A percentile compares a stretch with the other conserved stretches of the same genome.
Conservation (phyloP, 768 basidiomycete species). For the Kwoniella sp. region DNA sequence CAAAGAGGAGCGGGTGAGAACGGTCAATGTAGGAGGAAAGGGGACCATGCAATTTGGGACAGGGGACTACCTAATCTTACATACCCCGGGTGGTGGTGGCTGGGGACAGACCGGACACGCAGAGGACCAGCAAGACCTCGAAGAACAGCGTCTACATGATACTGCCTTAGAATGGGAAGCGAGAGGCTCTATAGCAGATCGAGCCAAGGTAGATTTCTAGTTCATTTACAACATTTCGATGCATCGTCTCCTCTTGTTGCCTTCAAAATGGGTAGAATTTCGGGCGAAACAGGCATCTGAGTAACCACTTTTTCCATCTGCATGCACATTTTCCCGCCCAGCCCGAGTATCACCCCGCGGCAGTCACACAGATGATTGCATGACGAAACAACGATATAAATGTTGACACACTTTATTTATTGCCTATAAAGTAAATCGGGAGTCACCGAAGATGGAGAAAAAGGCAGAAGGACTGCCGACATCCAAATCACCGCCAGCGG, state of each 20-base stretch:
- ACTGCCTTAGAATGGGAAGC: constrained; percentile 36
- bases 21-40: constrained; percentile 18
- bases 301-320: no score
- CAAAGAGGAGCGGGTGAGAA: neutral
- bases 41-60: constrained; percentile 1
- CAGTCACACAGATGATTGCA: no score
- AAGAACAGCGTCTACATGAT: constrained; percentile 25
- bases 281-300: no score
- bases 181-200: constrained; percentile 52
- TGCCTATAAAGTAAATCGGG: neutral
- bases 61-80: constrained; percentile 9
- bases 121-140: constrained; percentile 12
- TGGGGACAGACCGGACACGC: constrained; percentile 22
- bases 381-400: no score
- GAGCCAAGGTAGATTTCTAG: constrained; percentile 32
- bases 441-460: neutral
- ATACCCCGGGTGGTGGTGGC: constrained; percentile 39
- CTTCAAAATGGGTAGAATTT: no score
- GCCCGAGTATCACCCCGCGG: no score
- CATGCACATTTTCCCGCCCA: no score
- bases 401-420: no score
- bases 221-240: neutral
- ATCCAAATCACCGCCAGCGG: neutral
- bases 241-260: neutral
- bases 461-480: neutral